Evolutionary conservation across 2,329 filamentous ascomycete genomes (phyloP), one percentile per base, ranked within the genome.

Genomic region (Pleomassaria siparia): DNA sequence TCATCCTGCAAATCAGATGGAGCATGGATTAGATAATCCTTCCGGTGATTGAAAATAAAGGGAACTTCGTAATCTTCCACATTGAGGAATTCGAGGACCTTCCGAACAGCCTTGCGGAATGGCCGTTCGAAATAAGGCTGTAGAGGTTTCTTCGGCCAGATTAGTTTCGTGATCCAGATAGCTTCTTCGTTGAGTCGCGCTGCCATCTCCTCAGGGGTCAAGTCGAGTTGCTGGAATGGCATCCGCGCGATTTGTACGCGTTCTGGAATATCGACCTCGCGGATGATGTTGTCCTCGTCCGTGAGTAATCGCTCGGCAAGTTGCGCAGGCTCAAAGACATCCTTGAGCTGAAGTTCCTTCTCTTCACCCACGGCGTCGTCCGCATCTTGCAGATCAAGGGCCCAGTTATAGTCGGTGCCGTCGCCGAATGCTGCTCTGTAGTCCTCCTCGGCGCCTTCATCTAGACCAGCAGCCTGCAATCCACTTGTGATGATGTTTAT

Each of bases 261-360:
- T 72, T 99, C 94, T 1, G 94, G 94, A 58, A 96, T 87, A 67
- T 99, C 94, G 16, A 83, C 85, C 64, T 86, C 84, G 40, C 94
- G 89, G 56, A 99, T 96, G 48, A 84, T 76, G 69, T 97, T 95
- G 70, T 99, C 94, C 54, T 91, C 91, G 48, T 97, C 94, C 8
- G 94, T 99, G 59, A 99, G 82, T 70, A 97, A 87, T 73, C 90
- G 92, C 73, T 99, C 94, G 47, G 87, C 86, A 30, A 99, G 81
- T 69, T 99, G 91, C 2, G 91, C 95, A 0, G 94, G 94, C 72
- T 99, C 94, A 63, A 99, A 99, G 42, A 99, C 92, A 67, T 99
- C 92, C 74, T 97, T 96, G 53, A 99, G 82, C 71, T 96, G 90
- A 33, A 97, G 83, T 36, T 86, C 86, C 62, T 91, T 88, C 56